phyloP scores from a whole-genome alignment of 1,284 basidiomycete species.

The Flammula alnicola region DNA sequence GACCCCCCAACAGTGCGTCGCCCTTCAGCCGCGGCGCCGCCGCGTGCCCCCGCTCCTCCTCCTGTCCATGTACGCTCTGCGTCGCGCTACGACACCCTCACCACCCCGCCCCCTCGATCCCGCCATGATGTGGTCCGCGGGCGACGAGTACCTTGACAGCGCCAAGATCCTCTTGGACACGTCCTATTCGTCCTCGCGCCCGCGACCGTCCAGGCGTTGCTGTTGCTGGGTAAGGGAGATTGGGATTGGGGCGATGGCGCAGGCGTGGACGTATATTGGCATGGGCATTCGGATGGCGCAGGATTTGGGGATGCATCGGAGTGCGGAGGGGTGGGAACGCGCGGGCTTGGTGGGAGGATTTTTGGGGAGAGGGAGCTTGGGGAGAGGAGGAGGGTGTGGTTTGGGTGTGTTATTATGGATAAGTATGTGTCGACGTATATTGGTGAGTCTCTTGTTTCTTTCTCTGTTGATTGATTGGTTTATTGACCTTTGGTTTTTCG shows the following conservation, averaged over 20 bases:
- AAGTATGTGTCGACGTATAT: constrained; percentile 70
- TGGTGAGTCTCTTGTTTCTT: constrained; percentile 43
- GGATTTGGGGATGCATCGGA: constrained; percentile 84
- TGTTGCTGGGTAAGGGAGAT: constrained; percentile 85
- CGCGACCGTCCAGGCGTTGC: constrained; percentile 77
- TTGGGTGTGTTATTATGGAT: constrained; percentile 80
- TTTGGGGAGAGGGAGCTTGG: constrained; percentile 73
- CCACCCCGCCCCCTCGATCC: constrained; percentile 49
- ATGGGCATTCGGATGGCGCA: constrained; percentile 86
- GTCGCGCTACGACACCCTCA: constrained; percentile 59
- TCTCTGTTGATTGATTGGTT: neutral
- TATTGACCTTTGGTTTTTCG: neutral
- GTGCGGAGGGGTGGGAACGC: constrained; percentile 75
- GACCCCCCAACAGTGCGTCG: constrained; percentile 2
- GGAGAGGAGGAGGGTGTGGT: constrained; percentile 81
- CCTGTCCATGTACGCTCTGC: constrained; percentile 81
- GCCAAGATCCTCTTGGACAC: constrained; percentile 74
- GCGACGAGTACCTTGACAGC: constrained; percentile 71
- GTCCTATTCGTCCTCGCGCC: constrained; percentile 64
- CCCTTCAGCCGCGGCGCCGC: constrained; percentile 42
- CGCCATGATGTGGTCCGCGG: constrained; percentile 77
- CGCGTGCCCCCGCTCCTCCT: constrained; percentile 70
- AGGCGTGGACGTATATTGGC: constrained; percentile 82
- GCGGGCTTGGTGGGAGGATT: constrained; percentile 57
- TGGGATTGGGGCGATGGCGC: constrained; percentile 86